Evolutionary conservation across 768 basidiomycete genomes (phyloP).

Genomic region (Lactarius tabidus): DNA sequence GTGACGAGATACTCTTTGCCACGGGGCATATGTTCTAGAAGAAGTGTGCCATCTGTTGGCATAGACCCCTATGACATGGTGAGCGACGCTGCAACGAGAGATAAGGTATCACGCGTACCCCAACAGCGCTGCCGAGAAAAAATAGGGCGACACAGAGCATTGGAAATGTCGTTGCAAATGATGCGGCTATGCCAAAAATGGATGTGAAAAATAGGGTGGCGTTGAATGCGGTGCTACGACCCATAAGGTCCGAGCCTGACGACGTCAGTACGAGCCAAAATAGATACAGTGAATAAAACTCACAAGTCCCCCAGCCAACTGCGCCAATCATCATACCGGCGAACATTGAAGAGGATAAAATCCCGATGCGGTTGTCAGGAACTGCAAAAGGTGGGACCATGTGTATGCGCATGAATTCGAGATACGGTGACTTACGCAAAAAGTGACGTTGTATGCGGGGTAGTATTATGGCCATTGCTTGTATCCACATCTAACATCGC

Average conservation of each 20-base stretch:
- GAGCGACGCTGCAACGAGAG: neutral
- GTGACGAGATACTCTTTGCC: slow-evolving; percentile 91
- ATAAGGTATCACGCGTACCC: slow-evolving; percentile 47
- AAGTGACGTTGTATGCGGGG: slow-evolving; percentile 95
- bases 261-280: neutral
- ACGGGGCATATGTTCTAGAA: slow-evolving; percentile 89
- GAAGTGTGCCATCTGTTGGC: slow-evolving; percentile 93
- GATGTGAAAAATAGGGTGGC: slow-evolving; percentile 87
- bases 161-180: slow-evolving; percentile 64
- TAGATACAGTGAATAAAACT: slow-evolving; percentile 29
- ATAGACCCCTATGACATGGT: slow-evolving; percentile 66
- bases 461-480: slow-evolving; percentile 88
- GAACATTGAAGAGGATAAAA: slow-evolving; percentile 85
- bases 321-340: slow-evolving; percentile 98
- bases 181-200: slow-evolving; percentile 78
- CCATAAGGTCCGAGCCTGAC: slow-evolving; percentile 76
- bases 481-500: slow-evolving; percentile 78
- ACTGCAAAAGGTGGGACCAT: slow-evolving; percentile 38
- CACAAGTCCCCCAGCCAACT: slow-evolving; percentile 87
- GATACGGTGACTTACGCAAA: slow-evolving; percentile 44
- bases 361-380: slow-evolving; percentile 71
- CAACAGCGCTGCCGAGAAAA: slow-evolving; percentile 88
- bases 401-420: slow-evolving; percentile 22
- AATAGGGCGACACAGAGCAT: slow-evolving; percentile 76
- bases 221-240: slow-evolving; percentile 89